Conservation (phyloP, 1,284 basidiomycete genomes). For the Sanguinoderma infundibulare region DNA sequence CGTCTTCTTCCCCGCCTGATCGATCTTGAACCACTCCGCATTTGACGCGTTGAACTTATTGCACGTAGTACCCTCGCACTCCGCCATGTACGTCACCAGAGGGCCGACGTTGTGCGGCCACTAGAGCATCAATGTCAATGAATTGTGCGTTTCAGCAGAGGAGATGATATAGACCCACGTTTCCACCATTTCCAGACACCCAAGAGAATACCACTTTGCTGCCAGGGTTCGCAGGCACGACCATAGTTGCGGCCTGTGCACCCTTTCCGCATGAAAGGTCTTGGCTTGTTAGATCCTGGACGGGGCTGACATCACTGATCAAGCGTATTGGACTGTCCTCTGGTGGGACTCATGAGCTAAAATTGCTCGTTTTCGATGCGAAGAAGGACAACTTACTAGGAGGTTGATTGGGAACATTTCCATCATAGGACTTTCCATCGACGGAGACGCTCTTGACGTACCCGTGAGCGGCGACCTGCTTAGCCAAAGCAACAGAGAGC, state of each 20-base stretch:
- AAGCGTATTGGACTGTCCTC: slow-evolving; percentile 60
- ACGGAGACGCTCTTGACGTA: slow-evolving; percentile 27
- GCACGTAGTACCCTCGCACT: slow-evolving; percentile 58
- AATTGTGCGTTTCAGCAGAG: background rate
- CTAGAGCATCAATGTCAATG: slow-evolving; percentile 31
- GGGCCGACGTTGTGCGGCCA: slow-evolving; percentile 54
- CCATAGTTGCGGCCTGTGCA: slow-evolving; percentile 53
- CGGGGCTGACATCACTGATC: slow-evolving; percentile 56
- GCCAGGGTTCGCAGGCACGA: slow-evolving; percentile 68
- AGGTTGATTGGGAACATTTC: slow-evolving; percentile 35
- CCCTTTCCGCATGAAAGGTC: slow-evolving; percentile 66
- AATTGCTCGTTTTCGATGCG: background rate
- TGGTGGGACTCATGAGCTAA: background rate
- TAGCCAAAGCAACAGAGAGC: background rate
- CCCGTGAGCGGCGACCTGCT: slow-evolving; percentile 23
- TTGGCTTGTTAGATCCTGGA: slow-evolving; percentile 65
- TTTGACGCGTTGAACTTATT: slow-evolving; percentile 58
- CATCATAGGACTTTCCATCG: slow-evolving; percentile 27
- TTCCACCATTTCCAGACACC: slow-evolving; percentile 49
- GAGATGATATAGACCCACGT: slow-evolving; percentile 42
- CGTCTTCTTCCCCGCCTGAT: slow-evolving; percentile 44
- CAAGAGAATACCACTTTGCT: slow-evolving; percentile 62
- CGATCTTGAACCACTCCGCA: slow-evolving; percentile 75
- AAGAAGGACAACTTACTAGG: slow-evolving; percentile 7
- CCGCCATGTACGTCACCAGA: slow-evolving; percentile 71